Evolutionary conservation across 768 basidiomycete genomes (phyloP), one percentile per base, ranked within the genome.

Genomic region (Auricularia auricula-judae): DNA sequence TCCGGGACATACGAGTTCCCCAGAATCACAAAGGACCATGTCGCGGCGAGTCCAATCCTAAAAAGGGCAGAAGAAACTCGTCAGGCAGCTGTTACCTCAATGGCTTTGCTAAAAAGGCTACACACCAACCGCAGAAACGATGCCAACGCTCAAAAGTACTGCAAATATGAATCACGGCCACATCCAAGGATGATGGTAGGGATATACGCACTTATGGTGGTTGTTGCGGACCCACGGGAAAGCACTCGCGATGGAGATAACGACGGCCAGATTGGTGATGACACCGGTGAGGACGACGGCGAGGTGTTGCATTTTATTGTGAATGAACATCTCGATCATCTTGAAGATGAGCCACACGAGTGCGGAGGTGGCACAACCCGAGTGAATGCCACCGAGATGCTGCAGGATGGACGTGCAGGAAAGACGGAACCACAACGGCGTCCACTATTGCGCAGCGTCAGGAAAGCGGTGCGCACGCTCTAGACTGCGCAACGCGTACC

Each of bases 211-310:
- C 65, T 68, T 68, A 47, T 68, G 68, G 44, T 63, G 62, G 23
- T 59, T 63, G 36, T 68, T 66, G 65, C 68, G 29, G 14, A 53
- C 47, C 87, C 88, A 89, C 35, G 89, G 89, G 71, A 90, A 81
- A 12, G 77, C 78, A 53, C 76, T 75, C 12, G 72, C 34, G 66
- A 77, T 75, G 21, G 71, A 74, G 66, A 76, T 70, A 62, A 74
- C 64, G 56, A 79, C 72, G 10, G 74, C 72, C 16, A 78, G 44
- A 64, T 74, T 78, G 33, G 78, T 77, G 35, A 77, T 69, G 23
- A 77, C 73, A 8, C 78, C 78, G 36, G 72, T 71, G 10, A 74
- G 69, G 36, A 79, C 73, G 47, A 78, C 74, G 3, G 84, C 80
- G 65, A 80, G 79, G 68, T 82, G 81, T 65, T 81, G 83, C 36